These are phyloP conservation scores for Rhodotorula graminis DNA, from an alignment of 768 basidiomycete genomes.

Conservation along the genomic window DNA sequence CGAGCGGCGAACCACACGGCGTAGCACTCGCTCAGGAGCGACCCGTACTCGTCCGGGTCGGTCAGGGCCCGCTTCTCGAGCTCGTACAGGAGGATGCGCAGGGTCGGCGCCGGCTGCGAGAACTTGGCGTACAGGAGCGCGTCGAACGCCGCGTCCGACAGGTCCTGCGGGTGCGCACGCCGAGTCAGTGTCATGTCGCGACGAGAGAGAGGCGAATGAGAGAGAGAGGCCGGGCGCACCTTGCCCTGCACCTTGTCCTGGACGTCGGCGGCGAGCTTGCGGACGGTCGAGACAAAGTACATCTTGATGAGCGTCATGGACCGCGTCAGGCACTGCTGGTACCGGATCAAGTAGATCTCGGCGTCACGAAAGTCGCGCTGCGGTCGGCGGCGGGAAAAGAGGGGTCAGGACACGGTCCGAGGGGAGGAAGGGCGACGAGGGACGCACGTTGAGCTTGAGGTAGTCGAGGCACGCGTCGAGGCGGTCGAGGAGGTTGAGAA, in stretches of 20 bases:
- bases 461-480: slow-evolving; percentile 93
- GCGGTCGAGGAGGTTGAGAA: slow-evolving; percentile 91
- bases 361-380: slow-evolving; percentile 88
- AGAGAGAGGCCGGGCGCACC: slow-evolving; percentile 48
- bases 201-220: background rate
- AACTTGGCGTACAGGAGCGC: slow-evolving; percentile 86
- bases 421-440: background rate
- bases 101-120: slow-evolving; percentile 61
- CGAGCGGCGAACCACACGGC: slow-evolving; percentile 72
- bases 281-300: slow-evolving; percentile 82
- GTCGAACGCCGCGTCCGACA: slow-evolving; percentile 66
- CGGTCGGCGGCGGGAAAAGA: background rate
- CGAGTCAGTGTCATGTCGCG: background rate
- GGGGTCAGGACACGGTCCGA: background rate
- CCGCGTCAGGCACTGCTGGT: slow-evolving; percentile 96
- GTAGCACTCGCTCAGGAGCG: slow-evolving; percentile 81
- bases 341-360: slow-evolving; percentile 88
- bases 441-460: slow-evolving; percentile 73
- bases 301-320: slow-evolving; percentile 98
- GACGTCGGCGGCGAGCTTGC: slow-evolving; percentile 72
- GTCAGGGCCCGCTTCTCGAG: slow-evolving; percentile 62
- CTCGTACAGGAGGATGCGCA: slow-evolving; percentile 74
- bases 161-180: slow-evolving; percentile 10
- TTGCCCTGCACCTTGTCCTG: slow-evolving; percentile 69
- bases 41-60: slow-evolving; percentile 68